Evolutionary conservation across 129 eudicot genomes (phyloP).

Genomic region (Gnaphalium uliginosum): DNA sequence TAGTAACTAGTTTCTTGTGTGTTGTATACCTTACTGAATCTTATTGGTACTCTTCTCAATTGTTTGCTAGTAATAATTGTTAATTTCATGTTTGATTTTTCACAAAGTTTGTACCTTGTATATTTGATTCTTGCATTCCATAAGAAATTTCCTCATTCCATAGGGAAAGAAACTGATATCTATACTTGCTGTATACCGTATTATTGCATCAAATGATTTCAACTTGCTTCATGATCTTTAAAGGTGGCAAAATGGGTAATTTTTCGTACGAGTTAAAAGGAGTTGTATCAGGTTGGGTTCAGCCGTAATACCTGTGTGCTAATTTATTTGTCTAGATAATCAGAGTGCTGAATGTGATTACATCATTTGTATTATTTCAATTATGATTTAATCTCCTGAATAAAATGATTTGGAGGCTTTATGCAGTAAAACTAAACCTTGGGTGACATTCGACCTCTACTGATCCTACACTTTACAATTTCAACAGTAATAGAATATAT

Average conservation of each 20-base stretch:
- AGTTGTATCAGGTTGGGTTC: background rate
- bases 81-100: conserved; percentile 17
- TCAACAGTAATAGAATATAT: background rate
- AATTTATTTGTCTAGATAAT: background rate
- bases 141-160: background rate
- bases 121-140: conserved; percentile 22
- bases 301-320: background rate
- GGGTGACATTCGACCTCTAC: background rate
- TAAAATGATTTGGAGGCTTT: background rate
- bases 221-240: background rate
- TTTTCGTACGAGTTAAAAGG: background rate
- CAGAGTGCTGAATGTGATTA: background rate
- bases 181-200: background rate
- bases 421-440: background rate
- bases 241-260: background rate
- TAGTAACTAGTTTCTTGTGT: conserved; percentile 16
- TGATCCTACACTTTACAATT: background rate
- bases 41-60: conserved; percentile 22
- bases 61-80: conserved; percentile 20
- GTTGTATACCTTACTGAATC: conserved; percentile 2
- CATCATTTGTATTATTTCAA: background rate
- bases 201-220: background rate
- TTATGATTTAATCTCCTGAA: background rate
- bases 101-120: conserved; percentile 18
- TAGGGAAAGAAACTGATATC: conserved; percentile 1